Evolutionary conservation across 1,284 basidiomycete genomes (phyloP).

Genomic region (Pseudozyma tsukubaensis): DNA sequence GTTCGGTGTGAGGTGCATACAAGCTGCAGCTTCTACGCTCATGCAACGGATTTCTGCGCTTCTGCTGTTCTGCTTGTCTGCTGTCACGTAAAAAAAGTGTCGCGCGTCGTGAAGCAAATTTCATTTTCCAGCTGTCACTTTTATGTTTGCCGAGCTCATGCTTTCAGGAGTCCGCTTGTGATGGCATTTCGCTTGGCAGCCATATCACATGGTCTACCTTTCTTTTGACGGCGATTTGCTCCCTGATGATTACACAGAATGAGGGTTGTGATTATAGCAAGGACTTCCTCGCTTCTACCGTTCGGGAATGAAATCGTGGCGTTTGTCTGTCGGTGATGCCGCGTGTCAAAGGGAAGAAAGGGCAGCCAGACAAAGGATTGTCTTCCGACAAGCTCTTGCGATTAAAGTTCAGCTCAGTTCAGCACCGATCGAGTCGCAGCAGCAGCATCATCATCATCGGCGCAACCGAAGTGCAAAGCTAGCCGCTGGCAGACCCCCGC

Average conservation of each 20-base stretch:
- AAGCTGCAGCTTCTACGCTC: conserved; percentile 3
- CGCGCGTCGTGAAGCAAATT: background rate
- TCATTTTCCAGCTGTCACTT: conserved; percentile 16
- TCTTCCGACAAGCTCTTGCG: too few species aligned
- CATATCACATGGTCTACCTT: background rate
- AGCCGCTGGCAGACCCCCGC: background rate
- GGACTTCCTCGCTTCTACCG: background rate
- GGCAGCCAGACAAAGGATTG: too few species aligned
- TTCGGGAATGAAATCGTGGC: too few species aligned
- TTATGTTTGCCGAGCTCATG: conserved; percentile 1
- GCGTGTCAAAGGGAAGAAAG: too few species aligned
- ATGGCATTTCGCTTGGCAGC: conserved; percentile 1
- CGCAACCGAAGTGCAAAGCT: background rate
- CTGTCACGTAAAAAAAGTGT: background rate
- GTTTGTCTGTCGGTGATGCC: too few species aligned
- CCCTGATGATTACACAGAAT: background rate
- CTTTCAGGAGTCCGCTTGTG: background rate
- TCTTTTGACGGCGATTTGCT: background rate
- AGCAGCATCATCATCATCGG: conserved; percentile 1
- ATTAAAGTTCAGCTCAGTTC: too few species aligned
- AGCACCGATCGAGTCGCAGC: too few species aligned
- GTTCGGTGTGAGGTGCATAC: conserved; percentile 3
- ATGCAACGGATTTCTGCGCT: conserved; percentile 5
- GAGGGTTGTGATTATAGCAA: conserved; percentile 7
- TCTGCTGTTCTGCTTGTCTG: conserved; percentile 7